phyloP scores from a whole-genome alignment of 805 yeast species.

The Hagleromyces aurorensis region DNA sequence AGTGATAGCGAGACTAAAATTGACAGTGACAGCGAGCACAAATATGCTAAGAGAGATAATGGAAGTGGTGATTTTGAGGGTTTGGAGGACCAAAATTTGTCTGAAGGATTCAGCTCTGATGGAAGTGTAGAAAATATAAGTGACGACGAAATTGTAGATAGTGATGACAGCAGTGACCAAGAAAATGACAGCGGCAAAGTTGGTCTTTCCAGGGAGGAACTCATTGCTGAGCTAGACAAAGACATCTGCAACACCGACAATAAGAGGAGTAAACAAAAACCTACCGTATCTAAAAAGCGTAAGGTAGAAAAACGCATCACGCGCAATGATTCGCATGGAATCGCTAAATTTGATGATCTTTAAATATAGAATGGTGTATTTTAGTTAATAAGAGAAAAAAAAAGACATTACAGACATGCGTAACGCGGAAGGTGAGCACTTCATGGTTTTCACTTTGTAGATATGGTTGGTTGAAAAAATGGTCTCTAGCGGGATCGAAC shows the following conservation, averaged over 20 bases:
- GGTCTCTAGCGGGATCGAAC: conserved; percentile 33
- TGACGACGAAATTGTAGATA: conserved; percentile 6
- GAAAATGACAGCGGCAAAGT: conserved; percentile 16
- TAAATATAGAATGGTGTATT: conserved; percentile 13
- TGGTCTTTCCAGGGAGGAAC: conserved; percentile 25
- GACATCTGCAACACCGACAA: conserved; percentile 16
- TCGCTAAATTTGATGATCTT: conserved; percentile 54
- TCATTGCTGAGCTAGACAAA: conserved; percentile 28
- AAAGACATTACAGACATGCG: neutral
- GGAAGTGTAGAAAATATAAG: conserved; percentile 8
- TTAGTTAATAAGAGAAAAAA: neutral
- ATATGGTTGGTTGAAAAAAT: conserved; percentile 7
- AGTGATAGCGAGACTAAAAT: too few species aligned
- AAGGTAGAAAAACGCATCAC: conserved; percentile 10
- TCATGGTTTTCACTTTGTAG: neutral
- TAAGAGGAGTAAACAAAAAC: conserved; percentile 6
- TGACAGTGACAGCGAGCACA: conserved; percentile 17
- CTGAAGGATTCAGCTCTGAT: conserved; percentile 5
- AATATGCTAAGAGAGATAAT: conserved; percentile 13
- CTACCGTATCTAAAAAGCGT: conserved; percentile 2
- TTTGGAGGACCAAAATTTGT: conserved; percentile 9
- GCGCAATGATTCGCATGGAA: conserved; percentile 55
- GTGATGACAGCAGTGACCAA: conserved; percentile 20
- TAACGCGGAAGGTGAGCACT: neutral
- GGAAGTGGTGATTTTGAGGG: conserved; percentile 7